Evolutionary conservation across 345 rosid genomes (phyloP).

Genomic region (Eutrema yunnanense): DNA sequence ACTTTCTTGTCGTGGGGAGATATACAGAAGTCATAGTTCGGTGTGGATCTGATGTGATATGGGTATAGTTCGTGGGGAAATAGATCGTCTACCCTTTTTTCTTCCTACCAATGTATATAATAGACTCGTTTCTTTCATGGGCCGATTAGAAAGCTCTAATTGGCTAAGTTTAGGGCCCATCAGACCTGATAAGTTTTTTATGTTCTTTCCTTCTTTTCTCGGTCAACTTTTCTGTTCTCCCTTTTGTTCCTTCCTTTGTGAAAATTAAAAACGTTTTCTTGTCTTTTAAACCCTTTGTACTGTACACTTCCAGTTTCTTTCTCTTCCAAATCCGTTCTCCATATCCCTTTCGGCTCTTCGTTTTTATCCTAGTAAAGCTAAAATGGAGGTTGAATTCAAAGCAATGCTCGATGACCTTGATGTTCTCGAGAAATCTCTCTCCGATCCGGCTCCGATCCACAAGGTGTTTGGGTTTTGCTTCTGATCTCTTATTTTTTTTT

Average conservation of each 20-base stretch:
- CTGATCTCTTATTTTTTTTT: background rate
- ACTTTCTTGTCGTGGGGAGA: too few species aligned
- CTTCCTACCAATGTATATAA: too few species aligned
- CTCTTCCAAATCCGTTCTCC: background rate
- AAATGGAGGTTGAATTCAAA: slow-evolving; percentile 71
- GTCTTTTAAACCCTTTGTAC: background rate
- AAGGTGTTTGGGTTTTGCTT: slow-evolving; percentile 38
- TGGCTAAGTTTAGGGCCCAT: background rate
- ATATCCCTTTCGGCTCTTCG: background rate
- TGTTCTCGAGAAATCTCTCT: slow-evolving; percentile 45
- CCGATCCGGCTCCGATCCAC: slow-evolving; percentile 55
- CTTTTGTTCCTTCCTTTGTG: background rate
- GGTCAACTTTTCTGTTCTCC: background rate
- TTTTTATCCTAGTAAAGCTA: background rate
- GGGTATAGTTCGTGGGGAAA: too few species aligned
- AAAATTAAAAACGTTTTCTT: background rate
- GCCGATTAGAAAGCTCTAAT: background rate
- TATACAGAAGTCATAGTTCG: too few species aligned
- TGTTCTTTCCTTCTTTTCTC: background rate
- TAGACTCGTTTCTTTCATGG: background rate
- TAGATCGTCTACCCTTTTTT: too few species aligned
- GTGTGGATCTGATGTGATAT: too few species aligned
- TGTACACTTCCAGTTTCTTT: background rate
- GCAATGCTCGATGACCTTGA: slow-evolving; percentile 57
- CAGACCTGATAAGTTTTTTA: background rate